These are phyloP conservation scores for Boletus sp. DNA, from an alignment of 1,284 basidiomycete genomes.

Conservation along the genomic window DNA sequence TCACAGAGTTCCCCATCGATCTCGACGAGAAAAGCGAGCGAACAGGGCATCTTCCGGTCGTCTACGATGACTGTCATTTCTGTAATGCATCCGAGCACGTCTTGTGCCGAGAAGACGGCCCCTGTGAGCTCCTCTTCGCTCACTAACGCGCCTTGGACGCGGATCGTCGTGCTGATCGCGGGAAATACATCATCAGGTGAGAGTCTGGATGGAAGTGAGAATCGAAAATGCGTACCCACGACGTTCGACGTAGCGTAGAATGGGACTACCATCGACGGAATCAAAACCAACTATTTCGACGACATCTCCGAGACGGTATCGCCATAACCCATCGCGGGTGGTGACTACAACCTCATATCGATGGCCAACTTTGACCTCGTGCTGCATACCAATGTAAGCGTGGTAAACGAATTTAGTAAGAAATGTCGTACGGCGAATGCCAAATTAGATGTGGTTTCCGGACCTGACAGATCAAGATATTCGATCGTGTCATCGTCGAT, in stretches of 20 bases:
- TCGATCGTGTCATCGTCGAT: slow-evolving; percentile 24
- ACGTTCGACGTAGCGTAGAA: slow-evolving; percentile 29
- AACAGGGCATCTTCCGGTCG: slow-evolving; percentile 12
- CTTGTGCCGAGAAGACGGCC: slow-evolving; percentile 23
- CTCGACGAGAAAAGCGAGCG: slow-evolving; percentile 27
- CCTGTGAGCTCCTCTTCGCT: slow-evolving; percentile 19
- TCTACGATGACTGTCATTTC: slow-evolving; percentile 26
- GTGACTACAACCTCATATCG: slow-evolving; percentile 32
- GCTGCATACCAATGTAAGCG: slow-evolving; percentile 12
- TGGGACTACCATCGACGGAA: slow-evolving; percentile 22
- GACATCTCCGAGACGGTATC: slow-evolving; percentile 32
- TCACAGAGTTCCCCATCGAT: slow-evolving; percentile 19
- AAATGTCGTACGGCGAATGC: slow-evolving; percentile 16
- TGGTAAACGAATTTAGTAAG: not conserved
- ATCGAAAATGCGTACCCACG: slow-evolving; percentile 18
- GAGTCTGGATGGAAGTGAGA: not conserved
- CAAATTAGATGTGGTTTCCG: slow-evolving; percentile 21
- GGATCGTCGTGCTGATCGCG: slow-evolving; percentile 12
- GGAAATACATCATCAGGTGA: not conserved
- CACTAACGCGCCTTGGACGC: slow-evolving; percentile 9
- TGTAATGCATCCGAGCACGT: slow-evolving; percentile 17
- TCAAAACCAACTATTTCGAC: slow-evolving; percentile 27
- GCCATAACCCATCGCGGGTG: slow-evolving; percentile 31
- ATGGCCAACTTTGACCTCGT: slow-evolving; percentile 21
- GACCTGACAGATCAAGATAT: slow-evolving; percentile 19